Evolutionary conservation across 192 early-diverging fungal species (phyloP).

Genomic region (Cladochytrium replicatum): DNA sequence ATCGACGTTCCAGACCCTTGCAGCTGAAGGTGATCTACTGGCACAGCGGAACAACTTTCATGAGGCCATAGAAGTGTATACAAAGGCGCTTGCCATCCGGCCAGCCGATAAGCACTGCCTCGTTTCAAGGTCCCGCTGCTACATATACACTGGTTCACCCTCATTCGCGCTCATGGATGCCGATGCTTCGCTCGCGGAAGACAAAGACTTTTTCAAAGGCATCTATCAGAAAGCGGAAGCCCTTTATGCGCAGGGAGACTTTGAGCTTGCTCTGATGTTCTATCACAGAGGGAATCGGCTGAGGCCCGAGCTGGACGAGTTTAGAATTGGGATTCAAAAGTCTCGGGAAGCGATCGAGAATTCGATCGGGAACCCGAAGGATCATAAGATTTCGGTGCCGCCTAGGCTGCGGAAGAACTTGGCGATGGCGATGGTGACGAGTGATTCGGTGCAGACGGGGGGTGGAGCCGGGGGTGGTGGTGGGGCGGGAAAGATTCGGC

Average conservation of each 20-base stretch:
- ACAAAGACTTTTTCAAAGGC: conserved; percentile 42
- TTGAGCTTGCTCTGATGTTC: conserved; percentile 48
- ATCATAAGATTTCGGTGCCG: conserved; percentile 10
- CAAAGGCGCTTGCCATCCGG: conserved; percentile 36
- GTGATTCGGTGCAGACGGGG: conserved; percentile 5
- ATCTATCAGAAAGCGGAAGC: conserved; percentile 53
- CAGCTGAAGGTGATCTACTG: conserved; percentile 44
- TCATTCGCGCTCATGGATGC: conserved; percentile 41
- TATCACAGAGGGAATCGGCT: conserved; percentile 47
- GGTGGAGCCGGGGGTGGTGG: neutral
- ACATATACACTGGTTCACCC: conserved; percentile 39
- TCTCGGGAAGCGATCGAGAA: conserved; percentile 52
- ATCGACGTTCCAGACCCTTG: conserved; percentile 40
- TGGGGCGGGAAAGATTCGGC: conserved; percentile 1
- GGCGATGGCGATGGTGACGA: neutral
- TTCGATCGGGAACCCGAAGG: conserved; percentile 34
- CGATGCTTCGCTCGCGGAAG: conserved; percentile 32
- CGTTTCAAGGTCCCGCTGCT: conserved; percentile 45
- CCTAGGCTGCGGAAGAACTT: conserved; percentile 12
- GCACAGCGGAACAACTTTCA: conserved; percentile 32
- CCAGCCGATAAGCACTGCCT: conserved; percentile 49
- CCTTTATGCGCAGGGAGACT: conserved; percentile 50
- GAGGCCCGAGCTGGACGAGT: conserved; percentile 48
- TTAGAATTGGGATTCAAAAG: conserved; percentile 53
- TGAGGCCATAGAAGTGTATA: conserved; percentile 36